A percentile compares a stretch with the other conserved stretches of the same genome.
These are phyloP conservation scores for Jimgerdemannia flammicorona DNA, from an alignment of 192 early-diverging fungal species.

Conservation along the genomic window DNA sequence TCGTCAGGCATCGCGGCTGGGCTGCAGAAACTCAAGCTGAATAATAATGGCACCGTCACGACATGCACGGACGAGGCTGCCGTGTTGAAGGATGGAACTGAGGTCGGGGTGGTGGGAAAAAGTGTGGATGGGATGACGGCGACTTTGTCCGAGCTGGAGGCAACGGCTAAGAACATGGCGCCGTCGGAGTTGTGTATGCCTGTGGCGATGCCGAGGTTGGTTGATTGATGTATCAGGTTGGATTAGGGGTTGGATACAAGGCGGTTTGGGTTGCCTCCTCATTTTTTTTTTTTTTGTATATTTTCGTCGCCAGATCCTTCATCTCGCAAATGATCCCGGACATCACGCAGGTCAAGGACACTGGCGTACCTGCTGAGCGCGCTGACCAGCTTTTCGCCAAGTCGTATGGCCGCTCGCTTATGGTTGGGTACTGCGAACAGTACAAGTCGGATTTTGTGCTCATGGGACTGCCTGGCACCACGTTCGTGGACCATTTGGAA, in stretches of 20 bases:
- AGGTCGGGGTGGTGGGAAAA: not conserved
- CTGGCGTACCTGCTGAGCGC: constrained; percentile 15
- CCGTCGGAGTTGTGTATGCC: not conserved
- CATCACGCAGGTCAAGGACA: constrained; percentile 26
- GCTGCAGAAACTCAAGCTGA: not conserved
- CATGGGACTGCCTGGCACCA: constrained; percentile 43
- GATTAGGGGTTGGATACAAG: not conserved
- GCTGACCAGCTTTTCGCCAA: constrained; percentile 49
- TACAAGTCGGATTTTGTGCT: constrained; percentile 57
- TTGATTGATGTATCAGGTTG: not conserved
- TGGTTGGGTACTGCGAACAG: constrained; percentile 46
- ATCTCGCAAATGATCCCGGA: constrained; percentile 32
- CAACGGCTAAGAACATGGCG: not conserved
- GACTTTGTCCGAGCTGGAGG: not conserved
- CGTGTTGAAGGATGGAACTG: not conserved
- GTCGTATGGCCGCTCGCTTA: constrained; percentile 54
- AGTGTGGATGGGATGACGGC: not conserved
- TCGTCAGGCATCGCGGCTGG: not conserved
- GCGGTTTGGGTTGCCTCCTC: not conserved
- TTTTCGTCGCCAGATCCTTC: constrained; percentile 15
- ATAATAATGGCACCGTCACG: not conserved
- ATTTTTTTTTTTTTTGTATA: not conserved
- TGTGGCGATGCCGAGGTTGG: not conserved
- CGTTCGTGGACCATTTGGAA: constrained; percentile 18
- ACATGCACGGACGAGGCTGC: not conserved